Conservation (phyloP, 306 rosid genomes). For the Hippophae rhamnoides region DNA sequence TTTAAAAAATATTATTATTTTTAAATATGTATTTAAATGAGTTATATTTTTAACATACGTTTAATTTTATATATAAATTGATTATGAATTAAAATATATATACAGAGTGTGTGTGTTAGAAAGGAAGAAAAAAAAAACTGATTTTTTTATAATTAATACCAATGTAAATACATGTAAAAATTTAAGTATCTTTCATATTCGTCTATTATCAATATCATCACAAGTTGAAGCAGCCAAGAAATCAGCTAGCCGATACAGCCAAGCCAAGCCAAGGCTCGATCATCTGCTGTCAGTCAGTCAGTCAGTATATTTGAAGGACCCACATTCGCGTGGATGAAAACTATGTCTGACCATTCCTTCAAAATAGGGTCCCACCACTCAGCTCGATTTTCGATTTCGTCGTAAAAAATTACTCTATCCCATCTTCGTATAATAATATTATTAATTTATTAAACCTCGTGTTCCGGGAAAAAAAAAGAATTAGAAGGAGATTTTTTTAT, state of each 20-base stretch:
- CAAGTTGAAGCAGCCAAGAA: too few relatives aligned
- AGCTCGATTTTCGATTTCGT: background rate
- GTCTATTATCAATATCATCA: too few relatives aligned
- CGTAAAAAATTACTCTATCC: constrained; percentile 22
- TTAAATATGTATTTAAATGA: too few relatives aligned
- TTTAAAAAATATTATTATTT: too few relatives aligned
- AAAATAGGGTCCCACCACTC: background rate
- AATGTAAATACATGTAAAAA: too few relatives aligned
- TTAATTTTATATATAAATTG: too few relatives aligned
- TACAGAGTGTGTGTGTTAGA: too few relatives aligned
- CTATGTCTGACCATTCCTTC: constrained; percentile 25
- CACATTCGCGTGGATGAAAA: constrained; percentile 60
- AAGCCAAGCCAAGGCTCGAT: background rate
- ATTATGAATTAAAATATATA: too few relatives aligned
- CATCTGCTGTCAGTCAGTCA: background rate
- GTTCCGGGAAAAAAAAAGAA: constrained; percentile 20
- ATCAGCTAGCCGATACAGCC: background rate
- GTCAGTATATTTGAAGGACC: constrained; percentile 30
- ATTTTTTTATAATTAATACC: too few relatives aligned
- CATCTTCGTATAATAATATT: background rate
- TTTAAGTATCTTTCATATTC: too few relatives aligned
- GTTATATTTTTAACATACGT: too few relatives aligned
- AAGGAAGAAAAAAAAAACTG: too few relatives aligned
- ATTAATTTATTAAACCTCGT: constrained; percentile 20
- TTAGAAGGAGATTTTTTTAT: background rate